These are phyloP conservation scores for Xylaria sp. DNA, from an alignment of 2,329 filamentous ascomycete genomes.

Conservation along the genomic window DNA sequence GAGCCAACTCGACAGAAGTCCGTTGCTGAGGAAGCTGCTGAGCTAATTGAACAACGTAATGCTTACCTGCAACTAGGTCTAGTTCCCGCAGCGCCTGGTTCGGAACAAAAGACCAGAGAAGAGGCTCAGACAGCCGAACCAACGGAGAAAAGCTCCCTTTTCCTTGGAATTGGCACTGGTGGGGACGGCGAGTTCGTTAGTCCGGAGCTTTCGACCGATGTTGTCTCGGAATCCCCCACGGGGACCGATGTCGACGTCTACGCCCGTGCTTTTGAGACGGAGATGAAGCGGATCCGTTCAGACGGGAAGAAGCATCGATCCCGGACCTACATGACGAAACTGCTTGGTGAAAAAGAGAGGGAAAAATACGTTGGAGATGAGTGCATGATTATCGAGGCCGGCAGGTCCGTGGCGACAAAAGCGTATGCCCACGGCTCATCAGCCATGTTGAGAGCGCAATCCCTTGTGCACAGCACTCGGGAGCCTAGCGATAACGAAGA, in stretches of 20 bases:
- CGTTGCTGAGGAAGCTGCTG: conserved; percentile 55
- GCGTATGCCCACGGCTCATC: conserved; percentile 24
- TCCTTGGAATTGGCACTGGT: conserved; percentile 78
- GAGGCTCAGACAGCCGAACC: conserved; percentile 63
- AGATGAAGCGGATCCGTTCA: conserved; percentile 64
- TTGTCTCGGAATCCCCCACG: conserved; percentile 83
- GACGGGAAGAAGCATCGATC: conserved; percentile 45
- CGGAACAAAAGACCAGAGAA: conserved; percentile 32
- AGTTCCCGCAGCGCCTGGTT: conserved; percentile 39
- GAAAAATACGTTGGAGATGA: conserved; percentile 47
- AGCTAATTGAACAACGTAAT: conserved; percentile 54
- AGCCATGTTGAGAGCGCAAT: conserved; percentile 22
- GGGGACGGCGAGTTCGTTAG: conserved; percentile 52
- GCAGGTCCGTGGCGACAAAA: conserved; percentile 30
- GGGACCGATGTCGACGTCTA: conserved; percentile 88
- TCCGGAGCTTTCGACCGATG: conserved; percentile 35
- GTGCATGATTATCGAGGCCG: conserved; percentile 45
- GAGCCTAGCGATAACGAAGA: conserved; percentile 12
- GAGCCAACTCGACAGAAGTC: conserved; percentile 35
- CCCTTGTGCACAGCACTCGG: conserved; percentile 21
- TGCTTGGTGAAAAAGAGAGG: conserved; percentile 52
- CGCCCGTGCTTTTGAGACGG: conserved; percentile 82
- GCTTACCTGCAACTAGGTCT: conserved; percentile 46
- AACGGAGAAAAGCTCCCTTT: conserved; percentile 65
- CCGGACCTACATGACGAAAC: conserved; percentile 55